Conservation (phyloP, 768 basidiomycete species). For the Lentinula aciculospora region DNA sequence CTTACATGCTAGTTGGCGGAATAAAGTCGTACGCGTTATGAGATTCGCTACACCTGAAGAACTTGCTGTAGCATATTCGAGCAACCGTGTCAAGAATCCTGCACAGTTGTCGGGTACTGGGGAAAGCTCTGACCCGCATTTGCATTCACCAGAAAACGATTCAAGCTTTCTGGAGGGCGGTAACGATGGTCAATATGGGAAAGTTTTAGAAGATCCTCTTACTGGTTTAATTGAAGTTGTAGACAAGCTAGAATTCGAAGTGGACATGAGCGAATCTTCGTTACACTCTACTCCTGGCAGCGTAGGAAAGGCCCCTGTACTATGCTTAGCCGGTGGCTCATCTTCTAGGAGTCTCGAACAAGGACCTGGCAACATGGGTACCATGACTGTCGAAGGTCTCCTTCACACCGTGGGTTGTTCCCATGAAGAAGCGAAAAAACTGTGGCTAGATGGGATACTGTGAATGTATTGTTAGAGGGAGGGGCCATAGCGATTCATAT, state of each 20-base stretch:
- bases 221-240: background rate
- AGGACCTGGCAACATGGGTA: conserved; percentile 1
- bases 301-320: conserved; percentile 21
- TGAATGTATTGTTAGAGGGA: no score
- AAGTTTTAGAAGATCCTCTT: background rate
- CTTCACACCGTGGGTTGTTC: conserved; percentile 34
- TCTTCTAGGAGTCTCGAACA: conserved; percentile 6
- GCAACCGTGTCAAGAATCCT: background rate
- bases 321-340: conserved; percentile 33
- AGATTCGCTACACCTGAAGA: conserved; percentile 24
- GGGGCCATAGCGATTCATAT: background rate
- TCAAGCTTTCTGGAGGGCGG: background rate
- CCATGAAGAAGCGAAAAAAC: conserved; percentile 16
- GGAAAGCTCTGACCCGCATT: background rate
- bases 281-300: background rate
- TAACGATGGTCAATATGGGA: background rate
- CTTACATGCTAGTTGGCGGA: conserved; percentile 37
- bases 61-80: conserved; percentile 16
- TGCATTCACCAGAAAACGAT: conserved; percentile 22
- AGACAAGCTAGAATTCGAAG: conserved; percentile 25
- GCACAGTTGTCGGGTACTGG: background rate
- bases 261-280: conserved; percentile 8
- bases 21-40: conserved; percentile 40
- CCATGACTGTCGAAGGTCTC: background rate
- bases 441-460: background rate